phyloP scores from a whole-genome alignment of 768 basidiomycete species.

The Lentinula guzmanii region DNA sequence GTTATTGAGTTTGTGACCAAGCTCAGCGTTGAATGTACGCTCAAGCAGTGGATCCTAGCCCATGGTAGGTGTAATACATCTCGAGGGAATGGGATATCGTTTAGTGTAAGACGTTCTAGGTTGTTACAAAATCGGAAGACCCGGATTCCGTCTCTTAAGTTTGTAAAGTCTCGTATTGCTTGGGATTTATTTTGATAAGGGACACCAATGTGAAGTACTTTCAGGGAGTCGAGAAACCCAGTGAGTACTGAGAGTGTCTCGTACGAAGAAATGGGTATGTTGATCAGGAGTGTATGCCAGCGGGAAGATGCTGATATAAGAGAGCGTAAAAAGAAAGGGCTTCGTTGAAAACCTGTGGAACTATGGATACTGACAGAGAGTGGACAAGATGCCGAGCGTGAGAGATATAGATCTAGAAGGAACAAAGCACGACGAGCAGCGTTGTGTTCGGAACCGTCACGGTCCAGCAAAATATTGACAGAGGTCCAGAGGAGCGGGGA shows the following conservation, averaged over 20 bases:
- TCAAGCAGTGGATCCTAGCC: background rate
- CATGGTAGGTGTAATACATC: background rate
- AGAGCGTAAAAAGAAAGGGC: background rate
- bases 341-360: background rate
- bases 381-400: background rate
- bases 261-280: background rate
- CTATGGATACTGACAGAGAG: background rate
- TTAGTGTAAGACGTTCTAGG: background rate
- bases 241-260: background rate
- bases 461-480: background rate
- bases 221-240: background rate
- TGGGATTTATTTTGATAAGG: background rate
- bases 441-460: background rate
- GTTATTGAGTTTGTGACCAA: background rate
- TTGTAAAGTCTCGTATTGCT: background rate
- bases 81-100: background rate
- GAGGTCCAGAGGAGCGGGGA: background rate
- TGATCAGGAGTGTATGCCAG: background rate
- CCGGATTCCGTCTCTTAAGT: background rate
- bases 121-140: background rate
- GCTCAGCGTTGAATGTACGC: background rate
- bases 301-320: background rate
- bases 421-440: background rate
- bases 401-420: background rate
- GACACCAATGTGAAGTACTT: background rate